Base-by-base conservation (phyloP, 805 yeast species). In the Teunomyces tritomae region DNA sequence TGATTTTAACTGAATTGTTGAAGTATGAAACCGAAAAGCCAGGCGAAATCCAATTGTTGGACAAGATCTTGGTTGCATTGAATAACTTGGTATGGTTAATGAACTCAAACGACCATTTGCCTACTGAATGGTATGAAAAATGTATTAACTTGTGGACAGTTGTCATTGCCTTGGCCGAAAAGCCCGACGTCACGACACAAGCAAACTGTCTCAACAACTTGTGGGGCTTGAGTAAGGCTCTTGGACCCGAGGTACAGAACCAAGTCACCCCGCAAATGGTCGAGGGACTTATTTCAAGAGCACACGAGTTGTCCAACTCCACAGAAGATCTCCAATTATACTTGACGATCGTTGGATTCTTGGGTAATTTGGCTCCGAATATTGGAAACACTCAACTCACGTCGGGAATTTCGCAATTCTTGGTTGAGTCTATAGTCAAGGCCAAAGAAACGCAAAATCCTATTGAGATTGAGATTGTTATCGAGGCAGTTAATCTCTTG, bases 1-100 rank as follows among this genome's bases (percentile, higher is more conserved):
- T 57, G 13, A 48, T 58, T 13, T 67, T 84, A 24, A 55, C 67
- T 13, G 73, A 74, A 34, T 63, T 79, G 44, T 59, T 70, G 34
- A 56, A 56, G 39, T 74, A 66, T 51, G 67, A 72, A n/a, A 73
- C 56, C 8, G 44, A 29, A 2, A 57, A 66, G 47, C 47, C 58
- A 3, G 57, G 58, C 24, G 39, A 54, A 5, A 52, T 71, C 4
- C 55, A 76, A 39, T 77, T 84, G 50, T 67, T 77, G 26, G 71
- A 79, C 26, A 81, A 86, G 54, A 73, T 82, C 5, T 67, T 88
- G 43, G 74, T 81, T 10, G 83, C 87, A 7, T 73, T 89, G 61
- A 89, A 88, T 65, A 91, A 91, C 58, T 62, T 85, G 45, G 62
- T 80, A 35, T 84, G 91, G 90, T 66, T 84, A 27, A 58, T 77